Conservation (phyloP, 495 filamentous ascomycete genomes). For the Trichoderma gamsii region DNA sequence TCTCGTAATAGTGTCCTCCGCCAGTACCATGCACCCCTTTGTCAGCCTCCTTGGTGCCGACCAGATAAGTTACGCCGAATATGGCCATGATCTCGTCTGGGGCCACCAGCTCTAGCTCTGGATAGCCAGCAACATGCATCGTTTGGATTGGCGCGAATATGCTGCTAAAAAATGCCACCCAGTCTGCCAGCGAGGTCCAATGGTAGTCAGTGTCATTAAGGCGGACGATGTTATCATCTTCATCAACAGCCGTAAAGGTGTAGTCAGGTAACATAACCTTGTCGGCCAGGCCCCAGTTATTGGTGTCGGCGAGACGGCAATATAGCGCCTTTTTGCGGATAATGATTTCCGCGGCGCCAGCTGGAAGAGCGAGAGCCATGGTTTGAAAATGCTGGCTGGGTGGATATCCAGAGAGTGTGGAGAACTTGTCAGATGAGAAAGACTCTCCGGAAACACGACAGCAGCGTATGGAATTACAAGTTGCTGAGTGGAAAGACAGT, state of each 20-base stretch:
- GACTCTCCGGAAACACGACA: not conserved
- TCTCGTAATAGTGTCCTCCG: constrained; percentile 3
- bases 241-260: not conserved
- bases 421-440: not conserved
- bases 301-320: not conserved
- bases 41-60: not conserved
- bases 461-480: not conserved
- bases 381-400: not conserved
- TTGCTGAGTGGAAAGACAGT: not conserved
- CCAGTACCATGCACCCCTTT: constrained; percentile 1
- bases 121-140: not conserved
- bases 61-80: not conserved
- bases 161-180: not conserved
- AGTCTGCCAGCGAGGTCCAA: not conserved
- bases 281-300: not conserved
- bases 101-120: not conserved
- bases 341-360: constrained; percentile 1
- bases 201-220: not conserved
- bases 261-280: not conserved
- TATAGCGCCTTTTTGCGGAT: not conserved
- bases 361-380: not conserved
- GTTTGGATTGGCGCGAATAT: not conserved
- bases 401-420: not conserved
- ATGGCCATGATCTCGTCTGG: not conserved
- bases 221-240: not conserved